Base-by-base conservation (phyloP, 2,329 filamentous ascomycete species). In the Aspergillus calidoustus region DNA sequence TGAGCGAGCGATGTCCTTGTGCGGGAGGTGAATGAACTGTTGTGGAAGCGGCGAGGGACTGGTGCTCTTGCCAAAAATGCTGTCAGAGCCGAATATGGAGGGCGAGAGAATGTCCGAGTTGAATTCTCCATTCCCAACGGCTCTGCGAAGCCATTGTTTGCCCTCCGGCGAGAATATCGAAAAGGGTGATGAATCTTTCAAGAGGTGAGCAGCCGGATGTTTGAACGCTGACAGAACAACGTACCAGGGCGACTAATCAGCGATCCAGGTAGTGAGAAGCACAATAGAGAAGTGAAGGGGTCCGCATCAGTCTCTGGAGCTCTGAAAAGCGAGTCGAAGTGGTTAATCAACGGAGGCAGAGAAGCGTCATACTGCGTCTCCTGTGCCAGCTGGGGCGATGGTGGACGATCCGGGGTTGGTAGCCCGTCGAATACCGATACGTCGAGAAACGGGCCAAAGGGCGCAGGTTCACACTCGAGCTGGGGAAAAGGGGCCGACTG, bases 211-310 rank as follows among this genome's bases (percentile, higher is more conserved):
- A 15, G 3, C 19, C 7, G 3, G 19, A n/a, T 11, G 6, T 4
- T 19, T 0, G 4, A 46, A 22, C 2, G 17, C 8, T 2, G 3
- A 48, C 9, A 15, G 6, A 15, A 2, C 13, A 15, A 50, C 25
- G 9, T 41, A 28, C 46, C 43, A 43, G 50, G 30, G 9, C 11
- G 8, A 19, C 46, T 43, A 17, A 59, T 25, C n/a, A 59, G 50
- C 7, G 38, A 52, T 30, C 57, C 23, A 6, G 57, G 57, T 13
- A 59, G 44, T 15, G 50, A 19, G 17, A 59, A 59, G n/a, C 50
- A 46, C 3, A 23, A 41, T 13, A 57, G 28, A 34, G 30, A 38
- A 46, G 31, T 25, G 23, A 28, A 43, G n/a, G 44, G 25, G 11
- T 22, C 54, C 28, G 23, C 22, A 13, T 11, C 44, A 6, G 4